Conservation (phyloP, 2,329 filamentous ascomycete genomes). For the Aspergillus luchuensis region DNA sequence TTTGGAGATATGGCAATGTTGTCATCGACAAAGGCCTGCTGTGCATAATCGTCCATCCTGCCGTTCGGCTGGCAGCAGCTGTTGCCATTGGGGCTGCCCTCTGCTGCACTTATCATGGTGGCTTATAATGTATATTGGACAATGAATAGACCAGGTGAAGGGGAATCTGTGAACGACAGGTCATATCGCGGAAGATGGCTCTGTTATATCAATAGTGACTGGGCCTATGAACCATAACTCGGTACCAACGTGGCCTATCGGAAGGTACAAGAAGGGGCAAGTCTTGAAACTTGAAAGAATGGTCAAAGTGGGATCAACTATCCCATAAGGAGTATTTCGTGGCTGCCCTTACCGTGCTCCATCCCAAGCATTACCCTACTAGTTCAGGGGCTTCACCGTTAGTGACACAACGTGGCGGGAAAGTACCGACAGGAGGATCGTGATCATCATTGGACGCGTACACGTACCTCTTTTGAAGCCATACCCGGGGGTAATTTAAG, state of each 20-base stretch:
- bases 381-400: neutral
- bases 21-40: slow-evolving; percentile 14
- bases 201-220: neutral
- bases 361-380: neutral
- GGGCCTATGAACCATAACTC: neutral
- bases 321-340: no score
- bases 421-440: neutral
- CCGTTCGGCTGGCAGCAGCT: neutral
- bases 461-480: no score
- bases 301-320: no score
- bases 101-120: neutral
- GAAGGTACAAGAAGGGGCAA: no score
- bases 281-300: no score
- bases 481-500: no score
- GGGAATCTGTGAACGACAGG: neutral
- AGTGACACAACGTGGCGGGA: neutral
- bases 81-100: neutral
- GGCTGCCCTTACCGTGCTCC: no score
- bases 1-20: slow-evolving; percentile 18
- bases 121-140: no score
- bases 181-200: neutral
- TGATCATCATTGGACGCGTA: neutral
- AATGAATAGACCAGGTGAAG: neutral
- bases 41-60: neutral
- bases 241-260: no score